Conservation (phyloP, 768 basidiomycete genomes). For the Pseudohyphozyma bogoriensis region DNA sequence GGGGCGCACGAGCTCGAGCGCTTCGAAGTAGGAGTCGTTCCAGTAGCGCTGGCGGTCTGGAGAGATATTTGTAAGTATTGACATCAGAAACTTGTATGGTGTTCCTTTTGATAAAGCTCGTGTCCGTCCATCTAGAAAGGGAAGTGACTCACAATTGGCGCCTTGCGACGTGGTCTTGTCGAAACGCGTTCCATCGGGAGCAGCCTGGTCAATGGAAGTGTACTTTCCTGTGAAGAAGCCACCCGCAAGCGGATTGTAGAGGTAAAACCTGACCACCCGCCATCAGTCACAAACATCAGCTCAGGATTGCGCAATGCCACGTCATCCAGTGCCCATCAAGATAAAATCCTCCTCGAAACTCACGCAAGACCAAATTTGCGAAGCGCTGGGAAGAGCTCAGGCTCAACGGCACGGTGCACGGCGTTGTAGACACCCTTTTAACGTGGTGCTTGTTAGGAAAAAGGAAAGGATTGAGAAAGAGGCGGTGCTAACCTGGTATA, state of each 20-base stretch:
- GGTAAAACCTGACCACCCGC: slow-evolving; percentile 13
- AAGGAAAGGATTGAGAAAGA: no score
- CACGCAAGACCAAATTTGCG: slow-evolving; percentile 38
- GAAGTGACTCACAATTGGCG: no score
- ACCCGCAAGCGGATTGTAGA: slow-evolving; percentile 44
- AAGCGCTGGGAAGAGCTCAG: slow-evolving; percentile 44
- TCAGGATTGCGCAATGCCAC: no score
- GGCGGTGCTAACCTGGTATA: slow-evolving; percentile 41
- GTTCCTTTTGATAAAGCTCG: no score
- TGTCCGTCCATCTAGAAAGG: no score
- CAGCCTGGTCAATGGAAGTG: background rate
- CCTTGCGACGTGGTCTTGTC: no score
- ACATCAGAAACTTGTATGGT: slow-evolving; percentile 45
- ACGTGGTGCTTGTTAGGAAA: no score
- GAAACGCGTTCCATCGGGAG: slow-evolving; percentile 43
- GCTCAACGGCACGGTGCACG: slow-evolving; percentile 41
- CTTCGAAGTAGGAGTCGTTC: slow-evolving; percentile 41
- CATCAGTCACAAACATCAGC: no score
- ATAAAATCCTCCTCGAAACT: slow-evolving; percentile 42
- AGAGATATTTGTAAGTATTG: slow-evolving; percentile 43
- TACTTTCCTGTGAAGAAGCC: slow-evolving; percentile 37
- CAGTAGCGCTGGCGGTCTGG: slow-evolving; percentile 43
- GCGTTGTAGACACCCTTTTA: slow-evolving; percentile 43
- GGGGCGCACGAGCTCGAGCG: slow-evolving; percentile 41
- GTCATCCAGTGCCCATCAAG: slow-evolving; percentile 30